Percentiles rank a stretch among this genome's conserved stretches.
These are phyloP conservation scores for Aspergillus novofumigatus DNA, from an alignment of 2,329 filamentous ascomycete species.

Conservation along the genomic window DNA sequence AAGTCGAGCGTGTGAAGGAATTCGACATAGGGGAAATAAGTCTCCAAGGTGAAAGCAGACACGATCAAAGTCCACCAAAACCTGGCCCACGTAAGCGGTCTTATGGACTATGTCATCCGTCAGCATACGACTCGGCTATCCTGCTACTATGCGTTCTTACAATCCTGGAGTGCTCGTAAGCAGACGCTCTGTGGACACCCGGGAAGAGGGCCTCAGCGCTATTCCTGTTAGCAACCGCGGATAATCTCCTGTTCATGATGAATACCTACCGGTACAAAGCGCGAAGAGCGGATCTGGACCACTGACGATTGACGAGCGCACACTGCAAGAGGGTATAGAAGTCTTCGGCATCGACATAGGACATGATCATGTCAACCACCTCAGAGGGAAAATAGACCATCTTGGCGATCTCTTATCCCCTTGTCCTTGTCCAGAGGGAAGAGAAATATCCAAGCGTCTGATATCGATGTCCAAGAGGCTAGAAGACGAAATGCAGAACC, in stretches of 20 bases:
- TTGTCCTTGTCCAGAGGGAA: neutral
- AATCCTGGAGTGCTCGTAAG: neutral
- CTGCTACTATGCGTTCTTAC: neutral
- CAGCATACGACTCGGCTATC: neutral
- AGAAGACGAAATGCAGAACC: neutral
- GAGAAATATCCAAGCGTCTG: neutral
- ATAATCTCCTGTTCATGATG: neutral
- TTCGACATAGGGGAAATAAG: neutral
- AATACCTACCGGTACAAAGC: neutral
- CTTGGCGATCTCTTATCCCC: neutral
- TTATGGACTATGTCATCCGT: neutral
- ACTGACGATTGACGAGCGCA: neutral
- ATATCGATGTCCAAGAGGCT: neutral
- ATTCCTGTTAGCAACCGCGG: neutral
- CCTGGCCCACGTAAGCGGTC: neutral
- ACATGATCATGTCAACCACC: neutral
- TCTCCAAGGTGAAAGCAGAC: neutral
- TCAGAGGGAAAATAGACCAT: neutral
- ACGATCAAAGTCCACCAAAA: neutral
- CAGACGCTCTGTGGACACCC: neutral
- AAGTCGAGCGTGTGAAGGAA: neutral
- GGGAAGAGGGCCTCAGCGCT: neutral
- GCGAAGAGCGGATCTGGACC: neutral
- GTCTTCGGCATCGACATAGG: neutral
- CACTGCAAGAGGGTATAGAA: neutral